phyloP scores from a whole-genome alignment of 2,329 filamentous ascomycete genomes.

The Nigrospora oryzae region DNA sequence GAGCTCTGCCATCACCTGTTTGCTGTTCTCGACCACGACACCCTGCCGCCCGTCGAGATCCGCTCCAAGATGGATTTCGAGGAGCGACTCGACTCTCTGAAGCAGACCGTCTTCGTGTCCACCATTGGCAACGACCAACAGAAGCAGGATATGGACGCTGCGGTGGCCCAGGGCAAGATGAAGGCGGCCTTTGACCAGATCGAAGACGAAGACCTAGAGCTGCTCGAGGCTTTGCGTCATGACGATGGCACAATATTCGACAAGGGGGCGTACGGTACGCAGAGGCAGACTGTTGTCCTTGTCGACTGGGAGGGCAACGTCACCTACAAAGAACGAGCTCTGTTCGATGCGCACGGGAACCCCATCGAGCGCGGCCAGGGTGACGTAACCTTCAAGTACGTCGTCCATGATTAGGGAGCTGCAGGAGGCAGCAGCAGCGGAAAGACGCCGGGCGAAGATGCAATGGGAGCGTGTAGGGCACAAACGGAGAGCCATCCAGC shows the following conservation, averaged over 20 bases:
- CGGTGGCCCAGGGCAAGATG: conserved; percentile 25
- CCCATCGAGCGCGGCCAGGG: conserved; percentile 42
- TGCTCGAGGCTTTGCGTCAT: conserved; percentile 26
- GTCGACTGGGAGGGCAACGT: conserved; percentile 57
- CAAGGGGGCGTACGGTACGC: conserved; percentile 55
- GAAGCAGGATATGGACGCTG: conserved; percentile 33
- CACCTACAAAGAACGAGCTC: conserved; percentile 48
- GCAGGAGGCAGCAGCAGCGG: no score
- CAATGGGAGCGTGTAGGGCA: no score
- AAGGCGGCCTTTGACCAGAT: conserved; percentile 26
- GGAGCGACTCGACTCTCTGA: conserved; percentile 43
- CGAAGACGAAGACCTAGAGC: conserved; percentile 25
- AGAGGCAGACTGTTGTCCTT: conserved; percentile 54
- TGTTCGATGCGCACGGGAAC: conserved; percentile 52
- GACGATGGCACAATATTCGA: conserved; percentile 36
- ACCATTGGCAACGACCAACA: conserved; percentile 42
- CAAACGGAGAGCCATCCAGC: no score
- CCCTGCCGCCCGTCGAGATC: conserved; percentile 30
- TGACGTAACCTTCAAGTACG: conserved; percentile 47
- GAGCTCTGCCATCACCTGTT: conserved; percentile 44
- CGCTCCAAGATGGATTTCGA: conserved; percentile 36
- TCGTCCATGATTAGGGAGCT: conserved; percentile 24
- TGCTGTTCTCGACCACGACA: conserved; percentile 46
- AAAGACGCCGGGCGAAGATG: no score
- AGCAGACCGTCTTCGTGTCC: conserved; percentile 54